Base-by-base conservation (phyloP, 179 eudicot species). In the Silene noctiflora region DNA sequence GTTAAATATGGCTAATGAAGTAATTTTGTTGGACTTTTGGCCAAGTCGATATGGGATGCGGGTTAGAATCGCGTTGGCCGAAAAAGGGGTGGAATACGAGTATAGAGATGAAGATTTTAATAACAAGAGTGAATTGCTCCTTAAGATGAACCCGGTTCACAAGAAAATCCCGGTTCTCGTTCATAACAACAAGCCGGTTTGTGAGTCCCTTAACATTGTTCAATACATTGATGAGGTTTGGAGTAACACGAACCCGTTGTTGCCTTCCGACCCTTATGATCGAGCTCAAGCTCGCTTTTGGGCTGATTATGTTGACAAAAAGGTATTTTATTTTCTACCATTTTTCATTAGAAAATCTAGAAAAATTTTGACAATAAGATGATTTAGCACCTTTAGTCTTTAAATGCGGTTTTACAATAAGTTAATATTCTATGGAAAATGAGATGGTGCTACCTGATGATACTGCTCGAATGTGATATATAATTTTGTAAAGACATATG, bases 241-340 rank as follows among this genome's bases (percentile, higher is more conserved):
- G 84, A 44, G 2, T 0, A 12, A 70, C 1, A 74, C 63, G 39
- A n/a, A 11, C 39, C 74, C 76, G 11, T 59, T 82, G 51, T 58
- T 81, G 16, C 76, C 84, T 0, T 73, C 81, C 35, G 69, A 69
- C 22, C 81, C 81, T 73, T 63, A 73, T 17, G 6, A 55, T 5
- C 31, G 76, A 8, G 75, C 84, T 16, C 65, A 77, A n/a, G 84
- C 84, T 51, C 73, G 84, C 0, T 81, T 81, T 19, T 81, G 84
- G 84, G 84, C 78, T 61, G 75, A 81, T 19, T 81, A 16, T 44
- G 20, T 81, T 6, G 94, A 89, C 53, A 87, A 91, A 66, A 91
- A 84, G 78, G 78, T 91, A 46, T 46, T 72, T 13, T 69, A 27
- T 46, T 46, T 33, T 33, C 35, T 33, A 33, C 35, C 35, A 33